These are phyloP conservation scores for Cruciata laevipes DNA, from an alignment of 257 asterid species.

Conservation along the genomic window DNA sequence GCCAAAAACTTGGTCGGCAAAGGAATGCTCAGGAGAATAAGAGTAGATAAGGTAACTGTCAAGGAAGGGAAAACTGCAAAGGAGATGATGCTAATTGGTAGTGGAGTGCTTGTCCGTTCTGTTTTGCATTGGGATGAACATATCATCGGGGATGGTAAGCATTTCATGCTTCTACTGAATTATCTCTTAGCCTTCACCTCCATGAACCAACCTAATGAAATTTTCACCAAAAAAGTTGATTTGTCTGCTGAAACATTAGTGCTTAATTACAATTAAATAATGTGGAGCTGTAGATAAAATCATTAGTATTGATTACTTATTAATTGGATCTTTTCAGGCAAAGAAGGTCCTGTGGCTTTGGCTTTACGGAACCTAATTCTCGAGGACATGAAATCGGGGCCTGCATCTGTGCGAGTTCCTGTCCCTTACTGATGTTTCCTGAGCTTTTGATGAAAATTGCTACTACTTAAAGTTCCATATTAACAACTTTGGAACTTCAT, in stretches of 20 bases:
- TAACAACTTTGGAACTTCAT: background rate
- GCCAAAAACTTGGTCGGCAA: constrained; percentile 52
- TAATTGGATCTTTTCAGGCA: constrained; percentile 36
- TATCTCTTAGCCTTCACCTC: background rate
- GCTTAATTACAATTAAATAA: background rate
- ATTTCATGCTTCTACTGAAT: background rate
- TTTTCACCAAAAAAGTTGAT: background rate
- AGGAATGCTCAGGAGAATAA: constrained; percentile 44
- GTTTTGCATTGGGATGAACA: constrained; percentile 92
- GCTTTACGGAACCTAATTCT: constrained; percentile 51
- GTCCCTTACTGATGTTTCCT: constrained; percentile 45
- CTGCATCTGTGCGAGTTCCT: constrained; percentile 54
- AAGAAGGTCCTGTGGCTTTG: constrained; percentile 54
- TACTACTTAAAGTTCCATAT: background rate
- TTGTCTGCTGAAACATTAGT: background rate
- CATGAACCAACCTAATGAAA: background rate
- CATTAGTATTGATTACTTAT: background rate
- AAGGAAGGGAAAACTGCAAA: constrained; percentile 65
- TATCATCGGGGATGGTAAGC: constrained; percentile 69
- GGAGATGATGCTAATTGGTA: constrained; percentile 95
- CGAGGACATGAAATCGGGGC: constrained; percentile 90
- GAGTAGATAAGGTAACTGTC: constrained; percentile 39
- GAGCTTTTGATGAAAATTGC: background rate
- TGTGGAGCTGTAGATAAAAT: background rate
- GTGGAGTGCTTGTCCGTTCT: constrained; percentile 71